phyloP scores from a whole-genome alignment of 305 asterid species.

The Galium porrigens region DNA sequence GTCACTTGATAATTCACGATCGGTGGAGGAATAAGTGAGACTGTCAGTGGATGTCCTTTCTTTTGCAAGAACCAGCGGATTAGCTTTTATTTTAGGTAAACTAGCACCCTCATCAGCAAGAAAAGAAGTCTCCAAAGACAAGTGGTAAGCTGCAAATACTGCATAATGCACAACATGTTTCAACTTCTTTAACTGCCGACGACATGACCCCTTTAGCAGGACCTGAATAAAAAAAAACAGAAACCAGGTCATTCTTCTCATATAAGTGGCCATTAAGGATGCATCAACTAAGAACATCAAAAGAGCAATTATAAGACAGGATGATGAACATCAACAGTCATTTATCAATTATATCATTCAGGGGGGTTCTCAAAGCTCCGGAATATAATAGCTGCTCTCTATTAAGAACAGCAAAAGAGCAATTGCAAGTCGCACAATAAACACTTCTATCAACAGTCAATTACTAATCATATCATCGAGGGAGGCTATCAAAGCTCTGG shows the following conservation, averaged over 20 bases:
- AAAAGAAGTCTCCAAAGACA: constrained; percentile 74
- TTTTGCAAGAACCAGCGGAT: constrained; percentile 22
- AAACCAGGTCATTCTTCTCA: constrained; percentile 7
- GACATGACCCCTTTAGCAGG: constrained; percentile 56
- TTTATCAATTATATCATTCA: background rate
- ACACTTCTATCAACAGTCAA: no score
- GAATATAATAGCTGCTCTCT: background rate
- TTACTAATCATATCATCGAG: no score
- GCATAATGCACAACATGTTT: constrained; percentile 68
- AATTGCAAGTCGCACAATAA: background rate
- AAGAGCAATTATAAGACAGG: background rate
- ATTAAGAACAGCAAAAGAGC: background rate
- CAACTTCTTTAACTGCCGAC: constrained; percentile 69
- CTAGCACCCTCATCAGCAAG: constrained; percentile 93
- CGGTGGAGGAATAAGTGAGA: constrained; percentile 23
- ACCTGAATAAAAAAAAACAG: constrained; percentile 35
- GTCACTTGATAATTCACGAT: constrained; percentile 18
- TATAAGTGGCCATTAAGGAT: background rate
- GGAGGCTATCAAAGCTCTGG: no score
- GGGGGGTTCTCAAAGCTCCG: background rate
- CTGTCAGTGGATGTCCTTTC: constrained; percentile 28
- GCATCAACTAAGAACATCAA: background rate
- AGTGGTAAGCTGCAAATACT: constrained; percentile 88
- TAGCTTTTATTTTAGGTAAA: constrained; percentile 39
- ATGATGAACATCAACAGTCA: background rate